phyloP scores from a whole-genome alignment of 2,329 filamentous ascomycete species.

The Chaetomium sp. region DNA sequence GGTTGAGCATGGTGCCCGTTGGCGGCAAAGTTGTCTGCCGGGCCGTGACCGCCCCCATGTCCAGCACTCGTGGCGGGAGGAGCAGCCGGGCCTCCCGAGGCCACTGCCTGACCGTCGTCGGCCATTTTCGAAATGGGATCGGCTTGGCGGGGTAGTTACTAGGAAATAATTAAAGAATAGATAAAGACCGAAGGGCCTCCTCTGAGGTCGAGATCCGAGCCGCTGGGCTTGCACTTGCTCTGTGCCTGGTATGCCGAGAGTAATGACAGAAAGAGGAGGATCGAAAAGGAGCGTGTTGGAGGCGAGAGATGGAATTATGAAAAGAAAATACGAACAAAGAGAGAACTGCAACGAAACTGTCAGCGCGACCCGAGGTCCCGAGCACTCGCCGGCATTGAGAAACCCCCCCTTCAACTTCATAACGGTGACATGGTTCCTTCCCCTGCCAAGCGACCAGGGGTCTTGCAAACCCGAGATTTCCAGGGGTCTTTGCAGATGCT shows the following conservation, averaged over 20 bases:
- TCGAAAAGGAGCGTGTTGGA: too few species aligned
- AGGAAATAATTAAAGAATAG: neutral
- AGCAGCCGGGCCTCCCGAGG: neutral
- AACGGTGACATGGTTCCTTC: neutral
- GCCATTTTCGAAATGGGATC: neutral
- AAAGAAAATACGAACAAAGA: neutral
- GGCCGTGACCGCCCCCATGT: neutral
- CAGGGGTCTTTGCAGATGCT: constrained; percentile 1
- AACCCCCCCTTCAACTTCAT: neutral
- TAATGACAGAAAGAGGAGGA: too few species aligned
- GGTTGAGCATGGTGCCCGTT: neutral
- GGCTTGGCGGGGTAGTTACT: neutral
- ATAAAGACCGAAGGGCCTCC: neutral
- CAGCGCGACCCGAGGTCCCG: too few species aligned
- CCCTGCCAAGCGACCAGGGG: constrained; percentile 7
- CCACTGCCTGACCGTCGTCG: constrained; percentile 2
- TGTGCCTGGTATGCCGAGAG: too few species aligned
- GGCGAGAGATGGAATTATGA: neutral
- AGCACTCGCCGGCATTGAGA: too few species aligned
- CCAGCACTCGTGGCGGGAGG: neutral
- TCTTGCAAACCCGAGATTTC: neutral
- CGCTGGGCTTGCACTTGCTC: too few species aligned
- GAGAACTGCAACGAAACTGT: neutral
- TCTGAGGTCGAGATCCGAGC: too few species aligned
- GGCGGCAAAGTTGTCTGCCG: neutral